Conservation (phyloP, 169 alveolate species). For the Cryptosporidium tyzzeri region DNA sequence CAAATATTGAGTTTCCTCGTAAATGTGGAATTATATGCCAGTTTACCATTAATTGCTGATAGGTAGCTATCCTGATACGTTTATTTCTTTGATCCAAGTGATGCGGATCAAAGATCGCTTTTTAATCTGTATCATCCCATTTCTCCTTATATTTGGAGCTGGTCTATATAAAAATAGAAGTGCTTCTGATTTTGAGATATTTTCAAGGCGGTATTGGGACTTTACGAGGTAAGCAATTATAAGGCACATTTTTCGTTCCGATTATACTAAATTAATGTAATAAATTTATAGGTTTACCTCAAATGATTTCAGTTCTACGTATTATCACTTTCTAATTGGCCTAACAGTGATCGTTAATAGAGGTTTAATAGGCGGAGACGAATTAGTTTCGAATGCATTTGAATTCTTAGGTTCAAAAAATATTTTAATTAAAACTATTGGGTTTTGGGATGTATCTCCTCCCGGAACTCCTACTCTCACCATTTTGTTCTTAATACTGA, state of each 20-base stretch:
- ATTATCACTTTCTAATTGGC: slow-evolving; percentile 1
- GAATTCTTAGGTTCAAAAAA: slow-evolving; percentile 7
- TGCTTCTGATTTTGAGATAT: background rate
- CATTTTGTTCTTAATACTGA: background rate
- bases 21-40: too few relatives aligned
- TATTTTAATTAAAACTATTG: background rate
- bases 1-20: background rate
- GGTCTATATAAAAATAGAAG: background rate
- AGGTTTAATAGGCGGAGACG: slow-evolving; percentile 33
- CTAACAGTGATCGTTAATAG: slow-evolving; percentile 14
- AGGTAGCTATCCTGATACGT: background rate
- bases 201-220: slow-evolving; percentile 38
- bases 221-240: slow-evolving; percentile 25
- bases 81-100: background rate
- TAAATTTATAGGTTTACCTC: slow-evolving; percentile 3
- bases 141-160: slow-evolving; percentile 3
- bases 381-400: background rate
- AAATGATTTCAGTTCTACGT: background rate
- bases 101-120: slow-evolving; percentile 17
- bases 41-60: background rate
- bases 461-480: slow-evolving; percentile 58
- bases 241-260: background rate
- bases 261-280: background rate
- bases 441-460: slow-evolving; percentile 40
- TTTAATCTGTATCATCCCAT: background rate